Percentiles rank a stretch among this genome's conserved stretches.
These are phyloP conservation scores for Cercospora nicotianae DNA, from an alignment of 2,329 filamentous ascomycete species.

Conservation along the genomic window DNA sequence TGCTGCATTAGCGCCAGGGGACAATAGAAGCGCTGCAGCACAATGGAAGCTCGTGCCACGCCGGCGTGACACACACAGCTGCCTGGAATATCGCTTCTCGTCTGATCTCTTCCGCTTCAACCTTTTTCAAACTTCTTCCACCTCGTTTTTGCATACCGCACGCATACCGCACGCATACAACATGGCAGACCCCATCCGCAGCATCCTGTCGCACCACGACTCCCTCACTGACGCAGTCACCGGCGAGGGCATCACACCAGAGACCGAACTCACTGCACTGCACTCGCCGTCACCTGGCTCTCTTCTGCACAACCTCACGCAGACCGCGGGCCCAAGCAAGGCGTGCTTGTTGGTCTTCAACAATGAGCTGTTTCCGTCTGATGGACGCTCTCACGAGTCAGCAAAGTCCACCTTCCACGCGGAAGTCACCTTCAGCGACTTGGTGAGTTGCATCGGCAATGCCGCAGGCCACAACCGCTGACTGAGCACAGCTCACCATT, in stretches of 20 bases:
- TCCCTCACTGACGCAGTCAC: slow-evolving; percentile 20
- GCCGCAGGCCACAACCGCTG: neutral
- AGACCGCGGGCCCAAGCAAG: slow-evolving; percentile 12
- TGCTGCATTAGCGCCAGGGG: neutral
- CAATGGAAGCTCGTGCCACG: neutral
- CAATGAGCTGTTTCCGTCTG: neutral
- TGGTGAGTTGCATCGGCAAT: slow-evolving; percentile 2
- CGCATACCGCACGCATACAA: neutral
- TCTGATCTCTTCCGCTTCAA: neutral
- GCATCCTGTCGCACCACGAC: slow-evolving; percentile 14
- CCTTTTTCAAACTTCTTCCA: neutral
- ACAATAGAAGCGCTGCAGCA: neutral
- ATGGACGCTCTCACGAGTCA: neutral
- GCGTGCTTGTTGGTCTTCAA: slow-evolving; percentile 6
- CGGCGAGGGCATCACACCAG: slow-evolving; percentile 4
- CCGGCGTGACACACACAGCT: neutral
- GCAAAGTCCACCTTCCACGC: neutral
- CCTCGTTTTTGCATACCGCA: neutral
- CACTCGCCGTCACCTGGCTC: slow-evolving; percentile 6
- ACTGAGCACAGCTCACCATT: slow-evolving; percentile 15
- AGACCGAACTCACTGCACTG: slow-evolving; percentile 19
- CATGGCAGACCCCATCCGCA: slow-evolving; percentile 15
- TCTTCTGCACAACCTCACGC: slow-evolving; percentile 9
- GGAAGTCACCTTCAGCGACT: slow-evolving; percentile 6
- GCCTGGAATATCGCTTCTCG: neutral